Evolutionary conservation across 2,329 filamentous ascomycete species (phyloP).

Genomic region (Trichoderma semiorbis): DNA sequence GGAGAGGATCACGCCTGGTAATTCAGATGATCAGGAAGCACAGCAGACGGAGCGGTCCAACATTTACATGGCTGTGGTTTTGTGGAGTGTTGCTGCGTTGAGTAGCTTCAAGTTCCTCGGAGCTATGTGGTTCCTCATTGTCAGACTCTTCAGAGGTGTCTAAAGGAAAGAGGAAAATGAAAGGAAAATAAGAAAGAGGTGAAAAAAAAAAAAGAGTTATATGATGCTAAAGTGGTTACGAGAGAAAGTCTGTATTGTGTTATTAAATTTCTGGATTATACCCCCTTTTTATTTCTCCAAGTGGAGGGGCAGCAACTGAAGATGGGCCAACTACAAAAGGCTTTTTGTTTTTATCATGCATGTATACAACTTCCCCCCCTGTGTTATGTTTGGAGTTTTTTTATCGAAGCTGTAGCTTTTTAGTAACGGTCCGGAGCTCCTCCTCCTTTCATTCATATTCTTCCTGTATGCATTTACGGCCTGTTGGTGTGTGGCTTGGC

Average conservation of each 20-base stretch:
- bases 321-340: background rate
- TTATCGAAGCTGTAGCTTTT: background rate
- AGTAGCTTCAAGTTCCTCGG: conserved; percentile 85
- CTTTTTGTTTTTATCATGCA: background rate
- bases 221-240: background rate
- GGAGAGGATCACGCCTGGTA: conserved; percentile 57
- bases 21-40: conserved; percentile 38
- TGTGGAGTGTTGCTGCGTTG: conserved; percentile 84
- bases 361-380: background rate
- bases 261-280: conserved; percentile 21
- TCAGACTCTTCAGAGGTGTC: conserved; percentile 76
- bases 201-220: background rate
- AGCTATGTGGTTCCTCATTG: conserved; percentile 87
- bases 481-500: background rate
- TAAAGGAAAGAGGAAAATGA: conserved; percentile 29
- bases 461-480: background rate
- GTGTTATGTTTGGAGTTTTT: background rate
- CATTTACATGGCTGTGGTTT: conserved; percentile 80
- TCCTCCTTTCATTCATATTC: background rate
- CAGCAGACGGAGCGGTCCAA: conserved; percentile 57
- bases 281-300: conserved; percentile 14
- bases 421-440: background rate
- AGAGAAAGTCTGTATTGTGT: conserved; percentile 6
- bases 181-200: background rate
- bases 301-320: background rate